Percentiles rank a stretch among this genome's conserved stretches.
Conservation (phyloP, 1,139 yeast species). For the Pichia sp. region DNA sequence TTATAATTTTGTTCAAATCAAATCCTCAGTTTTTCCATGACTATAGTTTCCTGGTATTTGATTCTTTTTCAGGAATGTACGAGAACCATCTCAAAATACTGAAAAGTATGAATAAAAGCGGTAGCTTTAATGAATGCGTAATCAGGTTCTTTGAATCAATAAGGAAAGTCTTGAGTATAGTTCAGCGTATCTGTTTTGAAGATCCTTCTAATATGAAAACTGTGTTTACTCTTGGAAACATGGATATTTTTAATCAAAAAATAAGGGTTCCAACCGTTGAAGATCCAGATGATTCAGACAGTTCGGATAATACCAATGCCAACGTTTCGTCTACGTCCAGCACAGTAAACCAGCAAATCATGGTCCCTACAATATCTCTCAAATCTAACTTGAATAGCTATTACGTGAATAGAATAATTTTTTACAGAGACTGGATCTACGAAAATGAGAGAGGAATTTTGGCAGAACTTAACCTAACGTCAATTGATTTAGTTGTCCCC, state of each 20-base stretch:
- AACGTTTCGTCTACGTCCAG: neutral
- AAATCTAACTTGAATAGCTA: conserved; percentile 18
- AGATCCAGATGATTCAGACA: neutral
- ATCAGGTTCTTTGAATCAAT: conserved; percentile 2
- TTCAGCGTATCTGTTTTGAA: neutral
- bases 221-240: conserved; percentile 16
- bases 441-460: conserved; percentile 1
- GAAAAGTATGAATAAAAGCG: too few relatives aligned
- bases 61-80: conserved; percentile 8
- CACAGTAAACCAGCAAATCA: conserved; percentile 16
- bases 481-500: conserved; percentile 5
- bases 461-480: neutral
- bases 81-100: neutral
- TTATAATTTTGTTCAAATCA: conserved; percentile 14
- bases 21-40: conserved; percentile 2
- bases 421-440: conserved; percentile 23
- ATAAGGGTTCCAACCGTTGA: conserved; percentile 1
- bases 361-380: conserved; percentile 22
- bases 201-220: conserved; percentile 8
- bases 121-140: neutral
- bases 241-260: conserved; percentile 17
- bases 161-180: neutral
- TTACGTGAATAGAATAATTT: conserved; percentile 19
- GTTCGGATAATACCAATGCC: neutral
- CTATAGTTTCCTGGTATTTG: conserved; percentile 17